Percentiles rank a stretch among this genome's conserved stretches.
These are phyloP conservation scores for Penicillium waksmanii DNA, from an alignment of 495 filamentous ascomycete genomes.

Conservation along the genomic window DNA sequence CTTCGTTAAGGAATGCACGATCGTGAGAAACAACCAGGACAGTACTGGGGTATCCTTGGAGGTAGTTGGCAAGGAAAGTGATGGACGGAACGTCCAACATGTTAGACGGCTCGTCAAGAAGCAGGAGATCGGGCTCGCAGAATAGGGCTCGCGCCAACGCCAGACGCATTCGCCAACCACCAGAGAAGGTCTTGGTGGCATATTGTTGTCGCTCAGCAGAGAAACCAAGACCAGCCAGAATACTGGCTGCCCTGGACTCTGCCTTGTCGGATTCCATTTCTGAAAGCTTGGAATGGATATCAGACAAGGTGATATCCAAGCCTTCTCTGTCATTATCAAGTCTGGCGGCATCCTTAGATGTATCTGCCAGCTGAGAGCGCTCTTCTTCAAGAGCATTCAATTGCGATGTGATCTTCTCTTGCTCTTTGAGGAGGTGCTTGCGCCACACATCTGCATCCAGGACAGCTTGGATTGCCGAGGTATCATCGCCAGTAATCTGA, in stretches of 20 bases:
- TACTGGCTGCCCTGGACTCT: constrained; percentile 91
- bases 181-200: constrained; percentile 96
- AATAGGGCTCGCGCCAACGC: constrained; percentile 94
- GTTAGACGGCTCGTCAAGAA: constrained; percentile 98
- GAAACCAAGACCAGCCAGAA: constrained; percentile 96
- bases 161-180: constrained; percentile 99
- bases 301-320: constrained; percentile 82
- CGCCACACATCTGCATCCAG: constrained; percentile 98
- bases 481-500: constrained; percentile 94
- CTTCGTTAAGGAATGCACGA: constrained; percentile 97
- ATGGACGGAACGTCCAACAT: constrained; percentile 99
- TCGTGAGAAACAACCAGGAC: constrained; percentile 98
- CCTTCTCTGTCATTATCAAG: constrained; percentile 88
- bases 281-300: constrained; percentile 88
- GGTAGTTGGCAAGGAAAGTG: constrained; percentile 96
- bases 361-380: constrained; percentile 79
- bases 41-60: constrained; percentile 91
- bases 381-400: constrained; percentile 80
- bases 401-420: constrained; percentile 85
- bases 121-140: constrained; percentile 94
- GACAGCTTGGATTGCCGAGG: constrained; percentile 91
- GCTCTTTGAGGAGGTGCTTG: constrained; percentile 90
- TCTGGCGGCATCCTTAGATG: constrained; percentile 78
- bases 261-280: constrained; percentile 99
- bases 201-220: constrained; percentile 90